Percentiles rank a stretch among this genome's conserved stretches.
These are phyloP conservation scores for Talaromyces sp. DNA, from an alignment of 2,329 filamentous ascomycete species.

Conservation along the genomic window DNA sequence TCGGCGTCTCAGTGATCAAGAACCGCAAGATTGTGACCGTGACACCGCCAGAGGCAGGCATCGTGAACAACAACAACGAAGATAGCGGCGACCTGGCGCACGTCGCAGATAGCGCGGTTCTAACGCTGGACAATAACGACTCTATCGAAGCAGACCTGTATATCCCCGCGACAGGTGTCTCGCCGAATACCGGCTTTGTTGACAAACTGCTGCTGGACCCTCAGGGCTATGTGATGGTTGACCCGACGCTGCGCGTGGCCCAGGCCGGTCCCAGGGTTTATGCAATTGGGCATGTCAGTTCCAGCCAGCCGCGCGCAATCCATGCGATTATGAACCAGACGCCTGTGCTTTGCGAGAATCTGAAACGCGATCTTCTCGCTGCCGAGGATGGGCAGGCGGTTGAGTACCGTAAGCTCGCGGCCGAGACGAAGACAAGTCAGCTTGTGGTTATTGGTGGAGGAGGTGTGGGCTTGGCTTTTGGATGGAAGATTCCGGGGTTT, in stretches of 20 bases:
- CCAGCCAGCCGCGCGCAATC: conserved; percentile 37
- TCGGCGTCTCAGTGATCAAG: conserved; percentile 47
- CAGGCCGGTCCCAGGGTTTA: conserved; percentile 38
- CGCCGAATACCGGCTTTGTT: conserved; percentile 40
- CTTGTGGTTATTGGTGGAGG: conserved; percentile 46
- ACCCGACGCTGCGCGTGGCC: conserved; percentile 35
- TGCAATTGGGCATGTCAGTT: conserved; percentile 43
- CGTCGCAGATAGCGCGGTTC: conserved; percentile 22
- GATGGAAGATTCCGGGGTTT: conserved; percentile 40
- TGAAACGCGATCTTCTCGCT: conserved; percentile 44
- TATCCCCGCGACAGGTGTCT: conserved; percentile 42
- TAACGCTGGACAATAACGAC: conserved; percentile 38
- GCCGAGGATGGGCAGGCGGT: conserved; percentile 17
- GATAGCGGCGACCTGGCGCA: neutral
- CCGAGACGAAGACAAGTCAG: conserved; percentile 43
- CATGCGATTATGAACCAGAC: conserved; percentile 39
- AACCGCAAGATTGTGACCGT: conserved; percentile 34
- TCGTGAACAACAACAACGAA: conserved; percentile 4
- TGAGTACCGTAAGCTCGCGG: conserved; percentile 33
- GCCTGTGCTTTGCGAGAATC: conserved; percentile 43
- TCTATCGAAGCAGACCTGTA: conserved; percentile 43
- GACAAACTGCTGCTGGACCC: conserved; percentile 21
- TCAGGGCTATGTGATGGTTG: conserved; percentile 37
- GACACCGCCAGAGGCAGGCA: conserved; percentile 24
- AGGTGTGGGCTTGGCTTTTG: conserved; percentile 43